Evolutionary conservation across 2,329 filamentous ascomycete genomes (phyloP).

Genomic region (Trichoderma sp.): DNA sequence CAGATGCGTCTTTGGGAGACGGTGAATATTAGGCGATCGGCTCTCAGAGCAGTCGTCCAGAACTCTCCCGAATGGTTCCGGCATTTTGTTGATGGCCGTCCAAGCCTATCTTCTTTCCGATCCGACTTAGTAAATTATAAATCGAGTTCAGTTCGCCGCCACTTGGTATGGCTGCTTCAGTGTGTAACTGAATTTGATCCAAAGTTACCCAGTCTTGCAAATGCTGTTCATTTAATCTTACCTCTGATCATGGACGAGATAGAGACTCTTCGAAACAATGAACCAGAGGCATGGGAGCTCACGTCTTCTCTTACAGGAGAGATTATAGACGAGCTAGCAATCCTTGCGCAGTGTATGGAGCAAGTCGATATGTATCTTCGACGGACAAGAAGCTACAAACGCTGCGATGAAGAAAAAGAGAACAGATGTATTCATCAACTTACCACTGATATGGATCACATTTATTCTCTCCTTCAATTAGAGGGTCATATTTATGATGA

Average conservation of each 20-base stretch:
- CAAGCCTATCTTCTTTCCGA: background rate
- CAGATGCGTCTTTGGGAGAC: slow-evolving; percentile 34
- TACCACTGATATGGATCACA: background rate
- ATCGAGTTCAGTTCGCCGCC: background rate
- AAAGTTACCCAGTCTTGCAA: background rate
- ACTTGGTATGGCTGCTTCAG: slow-evolving; percentile 41
- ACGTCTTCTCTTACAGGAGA: slow-evolving; percentile 40
- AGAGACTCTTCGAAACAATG: slow-evolving; percentile 44
- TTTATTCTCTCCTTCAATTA: background rate
- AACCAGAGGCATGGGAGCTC: slow-evolving; percentile 38
- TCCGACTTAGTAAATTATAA: background rate
- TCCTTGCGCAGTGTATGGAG: slow-evolving; percentile 45
- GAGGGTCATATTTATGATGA: background rate
- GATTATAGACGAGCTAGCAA: slow-evolving; percentile 47
- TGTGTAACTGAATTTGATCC: background rate
- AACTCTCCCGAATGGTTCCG: slow-evolving; percentile 29
- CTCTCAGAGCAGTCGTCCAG: slow-evolving; percentile 35
- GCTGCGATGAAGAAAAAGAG: slow-evolving; percentile 27
- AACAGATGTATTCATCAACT: background rate
- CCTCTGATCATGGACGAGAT: slow-evolving; percentile 49
- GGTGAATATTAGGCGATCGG: slow-evolving; percentile 33
- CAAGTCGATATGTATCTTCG: slow-evolving; percentile 51
- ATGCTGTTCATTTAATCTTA: slow-evolving; percentile 23
- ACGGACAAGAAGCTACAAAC: slow-evolving; percentile 47
- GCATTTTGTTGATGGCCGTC: background rate